A percentile compares a stretch with the other conserved stretches of the same genome.
These are phyloP conservation scores for Trypanosoma boissoni DNA, from an alignment of 208 protist genomes.

Conservation along the genomic window DNA sequence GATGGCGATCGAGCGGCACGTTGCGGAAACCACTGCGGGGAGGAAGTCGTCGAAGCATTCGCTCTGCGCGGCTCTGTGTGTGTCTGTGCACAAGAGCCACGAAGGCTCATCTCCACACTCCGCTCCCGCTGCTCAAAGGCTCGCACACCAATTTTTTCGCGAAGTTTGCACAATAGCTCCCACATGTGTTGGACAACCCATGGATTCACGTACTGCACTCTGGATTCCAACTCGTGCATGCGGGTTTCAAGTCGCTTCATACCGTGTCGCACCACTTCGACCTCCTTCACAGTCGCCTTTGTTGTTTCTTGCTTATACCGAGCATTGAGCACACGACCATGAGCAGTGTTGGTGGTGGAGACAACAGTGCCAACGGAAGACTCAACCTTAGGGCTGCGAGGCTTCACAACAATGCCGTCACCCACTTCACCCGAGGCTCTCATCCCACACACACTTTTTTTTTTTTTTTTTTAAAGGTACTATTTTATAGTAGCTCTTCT, in stretches of 20 bases:
- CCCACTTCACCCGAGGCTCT: not conserved
- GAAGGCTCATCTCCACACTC: constrained; percentile 3
- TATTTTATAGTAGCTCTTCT: not conserved
- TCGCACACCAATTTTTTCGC: constrained; percentile 15
- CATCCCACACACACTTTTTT: not conserved
- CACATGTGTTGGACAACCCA: constrained; percentile 37
- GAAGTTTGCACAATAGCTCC: constrained; percentile 24
- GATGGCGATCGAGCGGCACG: not conserved
- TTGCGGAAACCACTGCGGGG: not conserved
- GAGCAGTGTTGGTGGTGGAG: constrained; percentile 14
- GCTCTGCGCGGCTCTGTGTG: constrained; percentile 3
- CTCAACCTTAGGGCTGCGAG: not conserved
- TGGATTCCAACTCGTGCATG: constrained; percentile 30
- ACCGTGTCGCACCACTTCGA: constrained; percentile 21
- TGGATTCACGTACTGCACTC: constrained; percentile 33
- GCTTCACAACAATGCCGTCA: not conserved
- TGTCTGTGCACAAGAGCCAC: not conserved
- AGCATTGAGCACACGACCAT: constrained; percentile 10
- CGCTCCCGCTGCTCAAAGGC: constrained; percentile 6
- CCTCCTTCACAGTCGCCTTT: constrained; percentile 27
- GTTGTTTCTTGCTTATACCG: constrained; percentile 18
- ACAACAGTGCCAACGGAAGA: constrained; percentile 1
- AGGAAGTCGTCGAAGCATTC: not conserved
- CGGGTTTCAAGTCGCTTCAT: constrained; percentile 27
- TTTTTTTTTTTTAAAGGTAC: not conserved